A percentile compares a stretch with the other conserved stretches of the same genome.
Evolutionary conservation across 306 rosid species (phyloP).

Genomic region (cucumber (Cucumis sativus)): DNA sequence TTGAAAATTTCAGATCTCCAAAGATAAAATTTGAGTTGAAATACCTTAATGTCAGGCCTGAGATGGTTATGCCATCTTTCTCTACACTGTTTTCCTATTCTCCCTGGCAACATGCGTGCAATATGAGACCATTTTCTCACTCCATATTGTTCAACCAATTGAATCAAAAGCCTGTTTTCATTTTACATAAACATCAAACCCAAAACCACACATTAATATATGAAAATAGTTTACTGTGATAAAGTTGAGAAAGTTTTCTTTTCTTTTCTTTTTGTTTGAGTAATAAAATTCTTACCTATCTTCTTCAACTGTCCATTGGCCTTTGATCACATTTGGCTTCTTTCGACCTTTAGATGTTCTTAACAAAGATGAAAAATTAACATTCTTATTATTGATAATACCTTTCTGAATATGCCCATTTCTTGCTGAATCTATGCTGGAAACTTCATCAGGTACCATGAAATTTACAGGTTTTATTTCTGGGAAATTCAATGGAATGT

Average conservation of each 20-base stretch:
- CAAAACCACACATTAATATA: neutral
- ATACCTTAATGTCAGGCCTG: slow-evolving; percentile 87
- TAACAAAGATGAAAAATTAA: slow-evolving; percentile 20
- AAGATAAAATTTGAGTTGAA: neutral
- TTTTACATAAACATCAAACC: neutral
- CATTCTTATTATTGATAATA: slow-evolving; percentile 25
- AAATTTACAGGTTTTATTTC: slow-evolving; percentile 36
- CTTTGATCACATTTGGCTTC: slow-evolving; percentile 57
- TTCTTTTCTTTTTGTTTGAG: too few species aligned
- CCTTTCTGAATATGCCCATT: slow-evolving; percentile 25
- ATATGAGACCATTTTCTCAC: slow-evolving; percentile 91
- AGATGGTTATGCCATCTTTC: slow-evolving; percentile 98
- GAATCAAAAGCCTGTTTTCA: slow-evolving; percentile 49
- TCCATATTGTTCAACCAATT: slow-evolving; percentile 69
- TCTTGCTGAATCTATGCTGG: slow-evolving; percentile 41
- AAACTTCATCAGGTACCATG: slow-evolving; percentile 53
- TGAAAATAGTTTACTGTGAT: neutral
- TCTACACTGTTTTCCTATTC: slow-evolving; percentile 94
- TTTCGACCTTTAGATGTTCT: slow-evolving; percentile 36
- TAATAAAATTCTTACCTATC: slow-evolving; percentile 36
- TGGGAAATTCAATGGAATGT: slow-evolving; percentile 10
- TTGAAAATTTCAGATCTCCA: too few species aligned
- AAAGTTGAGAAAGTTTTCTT: neutral
- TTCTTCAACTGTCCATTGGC: slow-evolving; percentile 86
- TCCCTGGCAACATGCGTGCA: slow-evolving; percentile 78